phyloP scores from a whole-genome alignment of 768 basidiomycete species.

The Cubamyces sp. region DNA sequence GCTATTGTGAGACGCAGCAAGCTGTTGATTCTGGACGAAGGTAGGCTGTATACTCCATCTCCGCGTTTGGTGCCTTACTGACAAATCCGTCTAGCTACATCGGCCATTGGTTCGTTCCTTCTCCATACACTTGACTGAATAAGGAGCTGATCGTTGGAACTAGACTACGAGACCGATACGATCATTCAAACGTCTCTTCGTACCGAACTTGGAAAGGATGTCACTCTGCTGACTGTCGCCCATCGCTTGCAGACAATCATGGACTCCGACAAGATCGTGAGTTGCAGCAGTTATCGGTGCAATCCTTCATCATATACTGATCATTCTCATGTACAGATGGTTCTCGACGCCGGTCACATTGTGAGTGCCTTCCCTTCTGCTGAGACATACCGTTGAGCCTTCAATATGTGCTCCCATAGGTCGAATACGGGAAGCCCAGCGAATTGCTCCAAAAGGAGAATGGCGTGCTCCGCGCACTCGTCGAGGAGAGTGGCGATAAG shows the following conservation, averaged over 20 bases:
- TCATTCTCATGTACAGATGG: conserved; percentile 38
- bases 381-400: no score
- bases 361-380: conserved; percentile 28
- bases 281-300: neutral
- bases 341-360: conserved; percentile 45
- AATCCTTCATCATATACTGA: neutral
- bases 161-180: conserved; percentile 57
- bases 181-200: conserved; percentile 59
- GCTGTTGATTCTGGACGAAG: conserved; percentile 50
- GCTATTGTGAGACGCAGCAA: conserved; percentile 50
- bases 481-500: conserved; percentile 45
- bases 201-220: conserved; percentile 43
- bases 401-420: conserved; percentile 4
- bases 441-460: conserved; percentile 43
- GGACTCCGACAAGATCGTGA: conserved; percentile 59
- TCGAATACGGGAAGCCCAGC: conserved; percentile 47
- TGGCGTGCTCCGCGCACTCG: conserved; percentile 39
- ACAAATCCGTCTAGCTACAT: conserved; percentile 23
- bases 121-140: neutral
- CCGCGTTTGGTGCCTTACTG: neutral
- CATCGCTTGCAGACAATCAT: conserved; percentile 59
- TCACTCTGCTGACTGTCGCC: conserved; percentile 59
- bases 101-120: conserved; percentile 32
- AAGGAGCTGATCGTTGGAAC: neutral
- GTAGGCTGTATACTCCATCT: neutral